phyloP scores from a whole-genome alignment of 805 yeast species.

The Candida insectorum region DNA sequence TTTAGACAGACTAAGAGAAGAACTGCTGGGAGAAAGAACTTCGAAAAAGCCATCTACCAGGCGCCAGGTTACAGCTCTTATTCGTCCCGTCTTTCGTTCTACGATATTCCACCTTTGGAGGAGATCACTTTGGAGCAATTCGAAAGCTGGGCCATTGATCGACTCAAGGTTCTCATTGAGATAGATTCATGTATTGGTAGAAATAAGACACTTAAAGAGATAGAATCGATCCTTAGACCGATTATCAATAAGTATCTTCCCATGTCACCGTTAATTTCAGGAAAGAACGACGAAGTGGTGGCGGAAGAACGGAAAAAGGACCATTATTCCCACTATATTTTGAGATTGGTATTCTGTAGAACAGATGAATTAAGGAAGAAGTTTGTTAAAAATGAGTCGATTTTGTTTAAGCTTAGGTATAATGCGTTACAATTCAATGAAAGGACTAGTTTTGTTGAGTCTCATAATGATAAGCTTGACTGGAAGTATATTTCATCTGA shows the following conservation, averaged over 20 bases:
- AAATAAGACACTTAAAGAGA: constrained; percentile 60
- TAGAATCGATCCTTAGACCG: constrained; percentile 63
- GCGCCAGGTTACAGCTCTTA: constrained; percentile 40
- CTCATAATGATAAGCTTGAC: constrained; percentile 53
- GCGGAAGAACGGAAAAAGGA: constrained; percentile 76
- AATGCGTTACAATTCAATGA: constrained; percentile 59
- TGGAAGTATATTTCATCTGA: constrained; percentile 65
- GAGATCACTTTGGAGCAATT: constrained; percentile 92
- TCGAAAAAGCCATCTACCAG: constrained; percentile 34
- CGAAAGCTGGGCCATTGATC: constrained; percentile 93
- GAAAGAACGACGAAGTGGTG: constrained; percentile 32
- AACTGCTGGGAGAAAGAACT: constrained; percentile 70
- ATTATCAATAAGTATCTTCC: constrained; percentile 65
- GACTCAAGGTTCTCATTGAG: constrained; percentile 78
- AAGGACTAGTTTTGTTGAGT: constrained; percentile 65
- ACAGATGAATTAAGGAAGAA: constrained; percentile 77
- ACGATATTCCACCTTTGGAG: constrained; percentile 70
- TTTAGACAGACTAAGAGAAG: constrained; percentile 73
- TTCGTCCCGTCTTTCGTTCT: constrained; percentile 62
- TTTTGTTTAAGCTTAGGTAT: constrained; percentile 72
- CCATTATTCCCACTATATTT: constrained; percentile 85
- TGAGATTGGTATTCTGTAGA: constrained; percentile 87
- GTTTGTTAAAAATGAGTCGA: constrained; percentile 73
- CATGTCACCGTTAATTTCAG: constrained; percentile 31
- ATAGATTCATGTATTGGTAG: constrained; percentile 73